Evolutionary conservation across 2,329 filamentous ascomycete genomes (phyloP).

Genomic region (Blumeriella jaapii): DNA sequence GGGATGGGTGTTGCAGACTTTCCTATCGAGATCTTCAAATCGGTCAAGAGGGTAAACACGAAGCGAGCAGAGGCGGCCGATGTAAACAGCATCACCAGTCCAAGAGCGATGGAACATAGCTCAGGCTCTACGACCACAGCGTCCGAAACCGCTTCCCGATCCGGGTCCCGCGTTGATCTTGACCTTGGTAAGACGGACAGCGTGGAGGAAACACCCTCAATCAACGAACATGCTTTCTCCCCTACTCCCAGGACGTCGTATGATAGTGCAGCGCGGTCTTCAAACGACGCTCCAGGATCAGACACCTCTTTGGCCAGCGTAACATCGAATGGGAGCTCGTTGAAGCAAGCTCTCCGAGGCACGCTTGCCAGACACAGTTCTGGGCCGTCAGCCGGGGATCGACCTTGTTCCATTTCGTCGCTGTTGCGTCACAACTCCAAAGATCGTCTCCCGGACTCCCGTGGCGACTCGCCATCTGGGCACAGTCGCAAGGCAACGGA

Average conservation of each 20-base stretch:
- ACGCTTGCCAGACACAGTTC: conserved; percentile 20
- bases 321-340: conserved; percentile 17
- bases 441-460: conserved; percentile 11
- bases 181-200: not conserved
- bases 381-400: conserved; percentile 12
- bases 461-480: conserved; percentile 18
- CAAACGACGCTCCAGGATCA: conserved; percentile 9
- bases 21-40: conserved; percentile 44
- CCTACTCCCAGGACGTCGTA: conserved; percentile 20
- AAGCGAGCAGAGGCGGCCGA: conserved; percentile 11
- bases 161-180: conserved; percentile 13
- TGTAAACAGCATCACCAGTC: not conserved
- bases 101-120: no score
- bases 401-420: conserved; percentile 10
- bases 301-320: conserved; percentile 16
- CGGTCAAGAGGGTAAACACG: conserved; percentile 14
- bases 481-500: conserved; percentile 11
- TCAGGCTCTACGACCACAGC: conserved; percentile 9
- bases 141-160: conserved; percentile 4
- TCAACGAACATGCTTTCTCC: conserved; percentile 2
- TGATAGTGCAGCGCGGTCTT: conserved; percentile 17
- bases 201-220: conserved; percentile 1
- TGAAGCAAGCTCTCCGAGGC: conserved; percentile 25
- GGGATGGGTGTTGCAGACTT: conserved; percentile 74
- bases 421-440: conserved; percentile 14